Conservation (phyloP, 2,329 filamentous ascomycete genomes). For the Colletotrichum coccodes region DNA sequence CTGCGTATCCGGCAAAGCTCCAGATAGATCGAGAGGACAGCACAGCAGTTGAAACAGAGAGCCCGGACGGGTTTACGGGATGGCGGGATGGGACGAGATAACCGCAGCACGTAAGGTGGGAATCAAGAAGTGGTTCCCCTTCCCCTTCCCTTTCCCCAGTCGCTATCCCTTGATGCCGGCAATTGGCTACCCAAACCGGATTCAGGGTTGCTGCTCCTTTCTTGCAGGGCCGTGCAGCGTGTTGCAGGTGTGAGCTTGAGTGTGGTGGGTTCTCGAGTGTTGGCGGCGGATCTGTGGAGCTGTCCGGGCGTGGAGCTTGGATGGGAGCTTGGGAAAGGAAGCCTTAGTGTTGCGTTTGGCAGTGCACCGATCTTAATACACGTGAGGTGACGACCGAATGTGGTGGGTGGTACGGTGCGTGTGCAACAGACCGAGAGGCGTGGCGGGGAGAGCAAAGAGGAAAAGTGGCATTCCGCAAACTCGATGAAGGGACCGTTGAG, state of each 20-base stretch:
- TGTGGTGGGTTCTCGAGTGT: background rate
- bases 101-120: background rate
- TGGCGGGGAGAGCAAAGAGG: background rate
- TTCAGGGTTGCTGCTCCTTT: slow-evolving; percentile 19
- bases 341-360: background rate
- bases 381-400: no score
- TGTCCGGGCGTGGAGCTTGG: slow-evolving; percentile 1
- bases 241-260: slow-evolving; percentile 4
- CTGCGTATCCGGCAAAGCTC: slow-evolving; percentile 1
- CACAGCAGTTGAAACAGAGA: slow-evolving; percentile 11
- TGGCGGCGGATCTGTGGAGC: slow-evolving; percentile 23
- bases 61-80: background rate
- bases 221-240: slow-evolving; percentile 20
- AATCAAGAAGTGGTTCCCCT: slow-evolving; percentile 8
- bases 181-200: slow-evolving; percentile 6
- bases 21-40: background rate
- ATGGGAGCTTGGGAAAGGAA: background rate
- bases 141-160: background rate
- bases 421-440: background rate
- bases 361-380: background rate
- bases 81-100: background rate
- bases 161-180: slow-evolving; percentile 3
- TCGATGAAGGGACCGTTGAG: background rate
- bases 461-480: background rate
- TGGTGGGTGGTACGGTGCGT: background rate